Evolutionary conservation across 208 protist species (phyloP), one percentile per base, ranked within the genome.

Genomic region (Leishmania mexicana): DNA sequence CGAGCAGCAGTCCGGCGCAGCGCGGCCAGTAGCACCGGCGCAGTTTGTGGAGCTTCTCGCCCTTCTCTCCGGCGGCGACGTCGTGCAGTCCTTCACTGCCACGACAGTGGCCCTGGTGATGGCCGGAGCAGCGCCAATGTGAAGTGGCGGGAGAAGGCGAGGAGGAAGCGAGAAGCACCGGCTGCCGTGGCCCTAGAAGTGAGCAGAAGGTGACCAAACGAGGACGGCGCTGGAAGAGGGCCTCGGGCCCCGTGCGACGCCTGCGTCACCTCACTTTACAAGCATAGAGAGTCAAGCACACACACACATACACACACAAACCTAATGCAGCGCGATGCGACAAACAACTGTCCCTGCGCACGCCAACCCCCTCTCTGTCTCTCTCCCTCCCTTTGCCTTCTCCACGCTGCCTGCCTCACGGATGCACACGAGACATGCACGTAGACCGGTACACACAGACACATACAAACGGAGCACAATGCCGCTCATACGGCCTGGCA

Each of bases 31-130:
- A 45, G 84, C 87, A 31, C 77, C 88, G 35, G 83, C 86, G 47
- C 91, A 95, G 83, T 96, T 98, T 71, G 86, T 97, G 79, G 95
- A 98, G 83, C 79, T 98, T 31, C 87, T 98, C 2, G 87, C 92
- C 2, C 78, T 97, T 11, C 90, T 96, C 78, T 79, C 91, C 1
- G 93, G 93, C n/a, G 95, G 93, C 35, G 92, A 95, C 38, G 81
- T 91, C 21, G 87, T 98, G 57, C 87, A 93, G 79, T 91, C 88
- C 45, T 96, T 97, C 76, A 95, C 91, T 11, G 79, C 84, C 17
- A 90, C 90, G 2, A 90, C 83, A 0, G 95, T 97, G 54, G 92
- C 87, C 0, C 88, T 97, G 78, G 82, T 35, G 49, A 65, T 45
- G 42, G 53, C 73, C 21, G 85, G 74, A 7, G 57, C 57, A n/a